Evolutionary conservation across 2,329 filamentous ascomycete genomes (phyloP).

Genomic region (Ascochyta rabiei): DNA sequence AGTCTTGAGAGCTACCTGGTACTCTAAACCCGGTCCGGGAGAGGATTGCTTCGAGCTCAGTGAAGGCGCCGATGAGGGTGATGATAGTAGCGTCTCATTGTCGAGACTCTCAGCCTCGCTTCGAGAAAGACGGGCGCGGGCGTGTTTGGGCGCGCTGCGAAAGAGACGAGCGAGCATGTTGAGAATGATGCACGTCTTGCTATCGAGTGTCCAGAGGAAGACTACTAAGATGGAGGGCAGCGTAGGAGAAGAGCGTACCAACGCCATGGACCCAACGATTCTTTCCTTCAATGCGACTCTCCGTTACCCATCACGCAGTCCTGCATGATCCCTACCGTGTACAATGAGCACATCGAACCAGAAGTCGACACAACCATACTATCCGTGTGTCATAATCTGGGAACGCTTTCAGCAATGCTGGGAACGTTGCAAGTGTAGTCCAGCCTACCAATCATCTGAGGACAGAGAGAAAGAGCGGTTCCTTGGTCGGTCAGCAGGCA

Average conservation of each 20-base stretch:
- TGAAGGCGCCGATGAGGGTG: slow-evolving; percentile 3
- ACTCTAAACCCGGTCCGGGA: not conserved
- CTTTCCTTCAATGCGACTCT: not conserved
- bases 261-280: too few relatives aligned
- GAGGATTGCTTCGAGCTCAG: not conserved
- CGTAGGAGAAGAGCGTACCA: not conserved
- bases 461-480: not conserved
- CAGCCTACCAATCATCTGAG: not conserved
- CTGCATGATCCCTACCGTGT: not conserved
- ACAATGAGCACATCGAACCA: not conserved
- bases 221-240: not conserved
- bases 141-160: slow-evolving; percentile 10
- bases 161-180: slow-evolving; percentile 11
- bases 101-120: slow-evolving; percentile 19
- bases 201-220: not conserved
- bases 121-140: slow-evolving; percentile 11
- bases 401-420: not conserved
- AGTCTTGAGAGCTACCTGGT: slow-evolving; percentile 15
- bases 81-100: slow-evolving; percentile 22
- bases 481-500: not conserved
- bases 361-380: not conserved
- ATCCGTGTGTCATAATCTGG: not conserved
- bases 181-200: not conserved
- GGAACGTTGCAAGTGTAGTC: not conserved
- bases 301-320: not conserved